Base-by-base conservation (phyloP, 2,329 filamentous ascomycete species). In the Trichophyton rubrum region DNA sequence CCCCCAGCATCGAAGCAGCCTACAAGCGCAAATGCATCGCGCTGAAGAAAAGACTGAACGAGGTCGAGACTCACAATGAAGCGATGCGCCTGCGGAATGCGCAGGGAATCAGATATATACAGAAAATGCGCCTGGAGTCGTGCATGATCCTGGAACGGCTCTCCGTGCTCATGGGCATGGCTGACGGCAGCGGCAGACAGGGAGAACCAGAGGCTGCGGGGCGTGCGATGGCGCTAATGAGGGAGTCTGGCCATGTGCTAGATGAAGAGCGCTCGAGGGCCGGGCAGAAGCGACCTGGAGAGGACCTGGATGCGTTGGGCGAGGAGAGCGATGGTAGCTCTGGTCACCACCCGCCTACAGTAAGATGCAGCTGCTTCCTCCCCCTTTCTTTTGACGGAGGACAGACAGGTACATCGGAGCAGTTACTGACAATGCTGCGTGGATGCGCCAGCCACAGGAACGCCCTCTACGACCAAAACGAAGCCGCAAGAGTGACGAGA, bases 1-100 rank as follows among this genome's bases (percentile, higher is more conserved):
- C 92, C 20, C 92, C 93, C 15, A 95, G 90, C 15, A 90, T 97
- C 64, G 92, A 99, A 75, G 87, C 92, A 72, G 91, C 92, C 58
- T 99, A 97, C 76, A 90, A 93, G 69, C 85, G 89, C 65, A 97
- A 99, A 83, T 97, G 92, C 74, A 90, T 96, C 71, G 88, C 95
- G 68, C 83, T 99, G 22, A 95, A 95, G 77, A 88, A 89, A 68
- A 88, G 93, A 63, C 89, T 93, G 65, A 88, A 86, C 72, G 91
- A 96, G 72, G 89, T 97, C 68, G 91, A 97, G 72, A 85, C 90
- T 62, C 87, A 90, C 70, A 96, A 96, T 73, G 90, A 96, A 68
- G 83, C 88, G 61, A 87, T 89, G 55, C 84, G 89, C 59, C 78
- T 89, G 59, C 87, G 90, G 58, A 87, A 96, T 64, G 79, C 82